These are phyloP conservation scores for Calonectria crousiana DNA, from an alignment of 2,329 filamentous ascomycete genomes.

Conservation along the genomic window DNA sequence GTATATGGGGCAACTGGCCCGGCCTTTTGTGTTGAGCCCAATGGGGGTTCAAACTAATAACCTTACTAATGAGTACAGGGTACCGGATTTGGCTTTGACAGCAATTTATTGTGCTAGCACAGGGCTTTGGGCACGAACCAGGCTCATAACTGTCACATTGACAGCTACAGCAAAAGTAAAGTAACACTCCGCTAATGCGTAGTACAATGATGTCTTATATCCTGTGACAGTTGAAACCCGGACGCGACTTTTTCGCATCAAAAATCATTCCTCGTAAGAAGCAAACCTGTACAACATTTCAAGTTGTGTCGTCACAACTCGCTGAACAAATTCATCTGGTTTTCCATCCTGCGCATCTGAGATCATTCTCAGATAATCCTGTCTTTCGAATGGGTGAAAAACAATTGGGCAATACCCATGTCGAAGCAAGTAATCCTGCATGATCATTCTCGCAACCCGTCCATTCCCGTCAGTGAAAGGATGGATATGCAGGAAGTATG, in stretches of 20 bases:
- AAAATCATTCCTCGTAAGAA: no score
- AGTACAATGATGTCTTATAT: neutral
- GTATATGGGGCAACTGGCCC: no score
- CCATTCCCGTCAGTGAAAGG: slow-evolving; percentile 7
- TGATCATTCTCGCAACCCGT: slow-evolving; percentile 10
- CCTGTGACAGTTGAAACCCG: no score
- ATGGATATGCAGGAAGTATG: slow-evolving; percentile 15
- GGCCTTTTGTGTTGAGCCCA: no score
- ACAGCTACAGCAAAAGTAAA: neutral
- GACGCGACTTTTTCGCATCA: no score
- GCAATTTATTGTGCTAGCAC: neutral
- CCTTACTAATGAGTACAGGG: neutral
- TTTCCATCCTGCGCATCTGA: no score
- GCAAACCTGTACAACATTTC: no score
- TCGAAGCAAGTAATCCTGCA: slow-evolving; percentile 18
- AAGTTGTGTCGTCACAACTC: no score
- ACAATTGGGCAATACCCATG: slow-evolving; percentile 1
- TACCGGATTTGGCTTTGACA: neutral
- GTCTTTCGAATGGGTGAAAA: no score
- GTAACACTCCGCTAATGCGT: neutral
- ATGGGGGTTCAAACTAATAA: no score
- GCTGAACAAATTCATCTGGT: no score
- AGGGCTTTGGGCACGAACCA: neutral
- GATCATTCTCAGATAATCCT: no score
- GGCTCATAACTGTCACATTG: neutral